Evolutionary conservation across 768 basidiomycete genomes (phyloP), one percentile per base, ranked within the genome.

Genomic region (Phanerochaete sordida): DNA sequence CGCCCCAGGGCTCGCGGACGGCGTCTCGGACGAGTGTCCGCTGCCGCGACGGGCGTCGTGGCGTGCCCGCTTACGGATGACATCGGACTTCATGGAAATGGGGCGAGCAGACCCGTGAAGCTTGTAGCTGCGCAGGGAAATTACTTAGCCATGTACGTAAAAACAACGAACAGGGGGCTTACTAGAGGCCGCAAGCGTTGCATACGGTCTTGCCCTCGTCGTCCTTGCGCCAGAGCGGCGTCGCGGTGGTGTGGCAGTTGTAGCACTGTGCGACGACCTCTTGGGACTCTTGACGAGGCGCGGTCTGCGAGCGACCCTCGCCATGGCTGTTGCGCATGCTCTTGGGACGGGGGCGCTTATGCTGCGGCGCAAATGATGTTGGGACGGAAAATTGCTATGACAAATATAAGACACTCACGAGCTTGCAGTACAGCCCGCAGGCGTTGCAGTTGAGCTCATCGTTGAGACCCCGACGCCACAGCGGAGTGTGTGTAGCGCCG

Each of bases 381-480:
- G 13, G 24, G 24, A 19, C 16, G 12, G 27, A 13, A 13, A 49
- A 27, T 6, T 11, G 19, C 39, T 4, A 6, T 9, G 33, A 35
- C 33, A 6, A 19, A 43, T 35, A 58, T 23, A 21, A 47, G 4
- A 9, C 11, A 37, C 58, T 52, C 43, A 81, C 91, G 74, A 91
- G 70, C 69, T 93, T 93, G 72, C 90, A 94, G 69, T 94, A 94
- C 44, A 93, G 74, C 3, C 91, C 92, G 63, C 91, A 93, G 0
- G 91, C 91, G 65, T 94, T 93, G 69, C 92, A 93, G 66, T 94
- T 94, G 59, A 94, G 72, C 74, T 94, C 91, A 64, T 94, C 92
- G 62, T 93, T 93, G 65, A 94, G 72, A 0, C 91, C 92, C 1
- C 91, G 81, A 19, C 92, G 79, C 91, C 92, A 94, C 27, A 94